Percentiles rank a stretch among this genome's conserved stretches.
Evolutionary conservation across 495 filamentous ascomycete genomes (phyloP).

Genomic region (Tuber microsphaerosporum): DNA sequence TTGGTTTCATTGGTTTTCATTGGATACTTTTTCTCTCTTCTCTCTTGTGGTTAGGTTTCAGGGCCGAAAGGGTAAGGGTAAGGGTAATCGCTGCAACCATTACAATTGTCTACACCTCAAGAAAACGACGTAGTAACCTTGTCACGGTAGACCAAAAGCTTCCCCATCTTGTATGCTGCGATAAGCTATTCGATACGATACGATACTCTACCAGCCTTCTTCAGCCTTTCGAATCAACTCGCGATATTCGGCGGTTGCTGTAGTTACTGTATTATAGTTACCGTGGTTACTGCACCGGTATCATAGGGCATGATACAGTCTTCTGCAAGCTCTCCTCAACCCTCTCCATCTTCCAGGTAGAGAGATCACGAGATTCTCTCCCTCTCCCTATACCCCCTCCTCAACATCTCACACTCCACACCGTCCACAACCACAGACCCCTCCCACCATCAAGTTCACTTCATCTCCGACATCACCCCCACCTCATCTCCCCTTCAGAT

Average conservation of each 20-base stretch:
- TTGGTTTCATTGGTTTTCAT: not conserved
- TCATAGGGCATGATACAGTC: not conserved
- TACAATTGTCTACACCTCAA: not conserved
- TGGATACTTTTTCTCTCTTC: too few species aligned
- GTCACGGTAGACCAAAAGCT: not conserved
- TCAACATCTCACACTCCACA: not conserved
- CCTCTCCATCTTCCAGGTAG: not conserved
- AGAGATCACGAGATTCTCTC: constrained; percentile 3
- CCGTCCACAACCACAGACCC: not conserved
- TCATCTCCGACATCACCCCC: constrained; percentile 12
- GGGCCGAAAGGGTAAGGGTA: not conserved
- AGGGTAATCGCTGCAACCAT: not conserved
- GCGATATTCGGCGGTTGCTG: not conserved
- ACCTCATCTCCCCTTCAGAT: constrained; percentile 11
- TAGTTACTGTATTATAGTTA: not conserved
- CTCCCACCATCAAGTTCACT: not conserved
- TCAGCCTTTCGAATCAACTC: too few species aligned
- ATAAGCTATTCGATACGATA: not conserved
- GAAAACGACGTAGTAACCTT: not conserved
- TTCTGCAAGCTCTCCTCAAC: not conserved
- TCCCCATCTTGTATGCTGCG: too few species aligned
- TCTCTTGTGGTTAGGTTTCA: not conserved
- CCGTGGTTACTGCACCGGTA: not conserved
- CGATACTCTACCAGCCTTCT: not conserved
- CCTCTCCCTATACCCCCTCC: not conserved